These are phyloP conservation scores for Glycine soja DNA, from an alignment of 306 rosid species.

Conservation along the genomic window DNA sequence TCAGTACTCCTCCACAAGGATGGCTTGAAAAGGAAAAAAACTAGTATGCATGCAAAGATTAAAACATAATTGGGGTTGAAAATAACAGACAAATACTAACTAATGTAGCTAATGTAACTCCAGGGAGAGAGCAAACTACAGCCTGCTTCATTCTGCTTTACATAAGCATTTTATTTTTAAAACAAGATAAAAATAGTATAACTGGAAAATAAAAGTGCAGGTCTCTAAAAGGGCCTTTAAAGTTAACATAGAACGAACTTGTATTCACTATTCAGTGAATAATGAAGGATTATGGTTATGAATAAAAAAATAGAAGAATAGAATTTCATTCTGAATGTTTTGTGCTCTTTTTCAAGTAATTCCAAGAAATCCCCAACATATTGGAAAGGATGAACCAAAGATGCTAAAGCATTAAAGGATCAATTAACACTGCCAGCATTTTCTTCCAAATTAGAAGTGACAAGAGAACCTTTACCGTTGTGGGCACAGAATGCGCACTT, in stretches of 20 bases:
- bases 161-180: conserved; percentile 13
- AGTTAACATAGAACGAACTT: background rate
- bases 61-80: background rate
- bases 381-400: background rate
- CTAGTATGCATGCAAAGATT: background rate
- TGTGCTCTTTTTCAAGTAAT: background rate
- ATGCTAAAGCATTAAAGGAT: conserved; percentile 12
- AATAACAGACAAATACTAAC: conserved; percentile 21
- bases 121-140: conserved; percentile 36
- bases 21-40: conserved; percentile 5
- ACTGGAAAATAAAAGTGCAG: conserved; percentile 20
- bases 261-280: background rate
- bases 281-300: background rate
- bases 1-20: conserved; percentile 26
- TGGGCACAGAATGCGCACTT: conserved; percentile 69
- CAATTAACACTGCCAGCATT: conserved; percentile 19
- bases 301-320: background rate
- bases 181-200: background rate
- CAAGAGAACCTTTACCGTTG: conserved; percentile 58
- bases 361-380: conserved; percentile 18
- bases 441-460: conserved; percentile 26
- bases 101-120: background rate
- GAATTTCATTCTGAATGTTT: background rate
- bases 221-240: conserved; percentile 21
- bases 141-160: conserved; percentile 23